Percentiles rank a stretch among this genome's conserved stretches.
These are phyloP conservation scores for Solanum boliviense DNA, from an alignment of 257 asterid genomes.

Conservation along the genomic window DNA sequence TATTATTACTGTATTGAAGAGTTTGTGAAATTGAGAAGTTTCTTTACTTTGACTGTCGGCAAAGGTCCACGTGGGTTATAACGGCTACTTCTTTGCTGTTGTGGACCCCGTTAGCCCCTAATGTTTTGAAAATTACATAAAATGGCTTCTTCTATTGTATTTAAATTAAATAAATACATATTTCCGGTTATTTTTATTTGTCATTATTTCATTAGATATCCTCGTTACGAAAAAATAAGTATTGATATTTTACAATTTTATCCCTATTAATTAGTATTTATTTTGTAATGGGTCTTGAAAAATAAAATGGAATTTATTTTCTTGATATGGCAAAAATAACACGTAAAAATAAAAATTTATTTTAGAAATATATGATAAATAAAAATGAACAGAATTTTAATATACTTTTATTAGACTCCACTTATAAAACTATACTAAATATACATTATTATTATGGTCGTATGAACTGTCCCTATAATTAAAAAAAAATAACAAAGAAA, in stretches of 20 bases:
- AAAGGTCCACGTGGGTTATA: neutral
- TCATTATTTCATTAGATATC: no score
- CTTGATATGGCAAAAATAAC: no score
- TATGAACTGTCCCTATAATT: accelerated
- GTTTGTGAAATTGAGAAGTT: neutral
- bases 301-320: no score
- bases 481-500: neutral
- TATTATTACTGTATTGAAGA: neutral
- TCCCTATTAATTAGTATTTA: no score
- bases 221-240: no score
- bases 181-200: no score
- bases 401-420: no score
- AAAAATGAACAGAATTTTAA: accelerated
- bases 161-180: no score
- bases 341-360: no score
- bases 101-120: neutral
- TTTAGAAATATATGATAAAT: no score
- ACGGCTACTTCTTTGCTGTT: neutral
- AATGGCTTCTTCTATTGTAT: neutral
- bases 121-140: neutral
- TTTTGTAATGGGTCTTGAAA: no score
- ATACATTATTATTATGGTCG: neutral
- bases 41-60: neutral
- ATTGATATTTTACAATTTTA: no score
- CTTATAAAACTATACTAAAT: accelerated